These are phyloP conservation scores for Volvariella volvacea DNA, from an alignment of 1,284 basidiomycete genomes.

Conservation along the genomic window DNA sequence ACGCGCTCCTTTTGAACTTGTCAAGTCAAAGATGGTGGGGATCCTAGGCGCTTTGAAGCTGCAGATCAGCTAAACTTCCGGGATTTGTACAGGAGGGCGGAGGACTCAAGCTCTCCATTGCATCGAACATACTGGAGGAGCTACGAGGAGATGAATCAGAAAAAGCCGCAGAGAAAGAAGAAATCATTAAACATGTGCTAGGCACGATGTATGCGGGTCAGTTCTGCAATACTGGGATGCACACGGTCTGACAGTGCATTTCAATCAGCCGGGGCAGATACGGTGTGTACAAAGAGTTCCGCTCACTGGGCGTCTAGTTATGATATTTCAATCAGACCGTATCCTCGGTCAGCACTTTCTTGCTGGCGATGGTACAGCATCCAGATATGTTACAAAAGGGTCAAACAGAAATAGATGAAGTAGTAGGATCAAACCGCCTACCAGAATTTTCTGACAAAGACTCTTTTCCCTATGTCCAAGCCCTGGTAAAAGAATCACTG, in stretches of 20 bases:
- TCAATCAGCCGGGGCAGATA: too few relatives aligned
- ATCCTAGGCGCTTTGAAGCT: too few relatives aligned
- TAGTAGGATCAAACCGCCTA: conserved; percentile 17
- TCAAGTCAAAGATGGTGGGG: background rate
- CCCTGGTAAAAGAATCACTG: conserved; percentile 16
- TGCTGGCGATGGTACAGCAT: conserved; percentile 22
- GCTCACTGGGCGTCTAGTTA: background rate
- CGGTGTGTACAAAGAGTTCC: too few relatives aligned
- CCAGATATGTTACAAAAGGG: conserved; percentile 19
- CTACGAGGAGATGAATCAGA: background rate
- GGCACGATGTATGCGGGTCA: background rate
- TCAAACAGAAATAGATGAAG: conserved; percentile 20
- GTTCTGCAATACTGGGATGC: background rate
- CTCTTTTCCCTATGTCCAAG: conserved; percentile 14
- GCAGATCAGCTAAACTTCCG: too few relatives aligned
- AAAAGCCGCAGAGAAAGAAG: background rate
- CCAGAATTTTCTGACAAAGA: conserved; percentile 12
- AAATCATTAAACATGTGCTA: background rate
- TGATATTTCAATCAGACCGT: background rate
- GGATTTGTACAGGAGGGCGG: too few relatives aligned
- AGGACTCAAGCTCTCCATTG: background rate
- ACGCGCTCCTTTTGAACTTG: background rate
- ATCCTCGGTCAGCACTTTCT: conserved; percentile 11
- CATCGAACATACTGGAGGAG: background rate
- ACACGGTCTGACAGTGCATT: too few relatives aligned